Evolutionary conservation across 2,329 filamentous ascomycete species (phyloP).

Genomic region (Fusarium mexicanum): DNA sequence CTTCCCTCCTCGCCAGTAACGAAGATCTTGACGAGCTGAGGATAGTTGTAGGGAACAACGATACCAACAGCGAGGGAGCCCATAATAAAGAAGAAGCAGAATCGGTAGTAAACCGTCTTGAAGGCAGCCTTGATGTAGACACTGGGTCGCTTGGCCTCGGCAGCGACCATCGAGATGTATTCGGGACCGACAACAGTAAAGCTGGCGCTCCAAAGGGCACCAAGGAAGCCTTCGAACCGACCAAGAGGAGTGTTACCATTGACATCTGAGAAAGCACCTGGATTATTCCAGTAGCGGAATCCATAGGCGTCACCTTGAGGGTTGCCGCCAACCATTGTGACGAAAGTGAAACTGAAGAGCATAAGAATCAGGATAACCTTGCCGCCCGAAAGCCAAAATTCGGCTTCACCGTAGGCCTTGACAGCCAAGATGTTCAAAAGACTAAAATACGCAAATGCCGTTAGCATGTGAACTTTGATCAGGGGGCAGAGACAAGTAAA

Average conservation of each 20-base stretch:
- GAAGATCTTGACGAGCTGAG: slow-evolving; percentile 61
- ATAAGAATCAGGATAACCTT: slow-evolving; percentile 74
- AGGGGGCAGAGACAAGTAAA: not conserved
- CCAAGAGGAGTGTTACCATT: slow-evolving; percentile 70
- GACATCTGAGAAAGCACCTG: slow-evolving; percentile 55
- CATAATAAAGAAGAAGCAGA: slow-evolving; percentile 76
- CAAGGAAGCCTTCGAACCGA: slow-evolving; percentile 75
- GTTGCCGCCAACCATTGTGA: slow-evolving; percentile 83
- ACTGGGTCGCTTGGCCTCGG: slow-evolving; percentile 72
- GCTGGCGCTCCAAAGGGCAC: slow-evolving; percentile 70
- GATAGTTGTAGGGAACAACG: slow-evolving; percentile 71
- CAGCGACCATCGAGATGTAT: slow-evolving; percentile 75
- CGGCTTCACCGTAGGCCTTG: slow-evolving; percentile 74
- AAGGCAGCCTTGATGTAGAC: slow-evolving; percentile 73
- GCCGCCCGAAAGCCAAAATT: slow-evolving; percentile 73
- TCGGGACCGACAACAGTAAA: slow-evolving; percentile 75
- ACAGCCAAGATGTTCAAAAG: slow-evolving; percentile 72
- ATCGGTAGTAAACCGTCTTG: slow-evolving; percentile 77
- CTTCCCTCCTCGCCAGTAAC: slow-evolving; percentile 48
- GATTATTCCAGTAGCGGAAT: slow-evolving; percentile 71
- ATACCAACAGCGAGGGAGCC: slow-evolving; percentile 74
- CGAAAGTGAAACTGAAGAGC: slow-evolving; percentile 78
- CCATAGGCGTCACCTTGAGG: slow-evolving; percentile 74
- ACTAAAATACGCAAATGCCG: slow-evolving; percentile 46
- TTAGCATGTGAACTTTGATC: slow-evolving; percentile 41